These are phyloP conservation scores for Neophaeococcomyces aloes DNA, from an alignment of 2,329 filamentous ascomycete genomes.

Conservation along the genomic window DNA sequence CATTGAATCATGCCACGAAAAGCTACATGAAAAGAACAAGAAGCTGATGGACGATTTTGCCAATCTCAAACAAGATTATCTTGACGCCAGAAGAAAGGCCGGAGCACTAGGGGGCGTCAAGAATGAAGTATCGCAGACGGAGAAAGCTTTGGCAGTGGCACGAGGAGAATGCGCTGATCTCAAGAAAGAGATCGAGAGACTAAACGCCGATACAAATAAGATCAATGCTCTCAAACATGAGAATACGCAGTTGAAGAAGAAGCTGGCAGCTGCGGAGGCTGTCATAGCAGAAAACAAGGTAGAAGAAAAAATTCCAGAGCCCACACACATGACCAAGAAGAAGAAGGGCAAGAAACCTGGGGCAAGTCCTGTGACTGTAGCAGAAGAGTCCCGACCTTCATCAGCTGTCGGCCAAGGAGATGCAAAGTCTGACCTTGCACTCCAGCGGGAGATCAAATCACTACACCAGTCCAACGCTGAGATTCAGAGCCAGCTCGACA, in stretches of 20 bases:
- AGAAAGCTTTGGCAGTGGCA: constrained; percentile 4
- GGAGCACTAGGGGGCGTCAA: constrained; percentile 3
- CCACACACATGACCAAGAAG: background rate
- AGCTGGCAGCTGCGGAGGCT: constrained; percentile 2
- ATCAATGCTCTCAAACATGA: constrained; percentile 9
- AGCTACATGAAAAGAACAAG: constrained; percentile 8
- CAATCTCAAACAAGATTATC: constrained; percentile 4
- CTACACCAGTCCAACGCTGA: constrained; percentile 4
- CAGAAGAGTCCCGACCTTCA: background rate
- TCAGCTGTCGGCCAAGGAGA: background rate
- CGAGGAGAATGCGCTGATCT: constrained; percentile 7
- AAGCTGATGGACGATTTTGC: constrained; percentile 2
- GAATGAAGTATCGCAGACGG: constrained; percentile 1
- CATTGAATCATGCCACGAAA: constrained; percentile 7
- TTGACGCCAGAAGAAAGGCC: constrained; percentile 4
- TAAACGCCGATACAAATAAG: constrained; percentile 5
- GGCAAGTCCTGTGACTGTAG: background rate
- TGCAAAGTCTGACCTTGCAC: background rate
- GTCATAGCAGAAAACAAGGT: background rate
- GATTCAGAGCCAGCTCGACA: constrained; percentile 3
- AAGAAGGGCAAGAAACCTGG: constrained; percentile 6
- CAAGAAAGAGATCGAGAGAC: constrained; percentile 8
- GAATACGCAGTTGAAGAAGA: constrained; percentile 9
- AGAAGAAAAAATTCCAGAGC: background rate
- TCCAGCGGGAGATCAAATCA: constrained; percentile 5